phyloP scores from a whole-genome alignment of 1,284 basidiomycete genomes.

The Mycena citricolor region DNA sequence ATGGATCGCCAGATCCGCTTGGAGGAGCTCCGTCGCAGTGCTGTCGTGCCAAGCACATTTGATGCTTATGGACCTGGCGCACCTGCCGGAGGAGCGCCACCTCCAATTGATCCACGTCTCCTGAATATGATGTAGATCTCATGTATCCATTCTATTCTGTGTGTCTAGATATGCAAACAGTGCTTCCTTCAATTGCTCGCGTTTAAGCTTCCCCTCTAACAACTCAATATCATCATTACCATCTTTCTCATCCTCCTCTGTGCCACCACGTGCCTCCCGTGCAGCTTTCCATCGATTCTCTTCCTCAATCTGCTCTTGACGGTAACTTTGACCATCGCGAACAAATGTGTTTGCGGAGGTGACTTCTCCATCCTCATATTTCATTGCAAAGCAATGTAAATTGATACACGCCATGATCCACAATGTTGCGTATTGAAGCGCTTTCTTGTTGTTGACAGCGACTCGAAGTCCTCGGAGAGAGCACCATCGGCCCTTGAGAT shows the following conservation, averaged over 20 bases:
- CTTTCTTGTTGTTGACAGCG: constrained; percentile 26
- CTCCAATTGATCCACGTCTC: constrained; percentile 9
- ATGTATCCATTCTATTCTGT: neutral
- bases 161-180: constrained; percentile 18
- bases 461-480: constrained; percentile 31
- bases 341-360: constrained; percentile 10
- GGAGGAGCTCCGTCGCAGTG: constrained; percentile 2
- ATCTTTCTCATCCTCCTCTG: constrained; percentile 6
- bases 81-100: too few species aligned
- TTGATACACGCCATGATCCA: constrained; percentile 34
- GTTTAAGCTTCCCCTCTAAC: constrained; percentile 20
- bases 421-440: constrained; percentile 28
- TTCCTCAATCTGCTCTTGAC: constrained; percentile 5
- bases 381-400: constrained; percentile 33
- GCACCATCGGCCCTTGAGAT: constrained; percentile 33
- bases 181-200: constrained; percentile 20
- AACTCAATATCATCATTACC: constrained; percentile 16
- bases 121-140: constrained; percentile 3
- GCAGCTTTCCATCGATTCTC: constrained; percentile 8
- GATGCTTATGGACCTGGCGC: too few species aligned
- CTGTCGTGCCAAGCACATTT: too few species aligned
- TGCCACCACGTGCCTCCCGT: constrained; percentile 3
- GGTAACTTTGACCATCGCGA: neutral
- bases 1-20: constrained; percentile 16
- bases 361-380: constrained; percentile 14